Percentiles rank a stretch among this genome's conserved stretches.
These are phyloP conservation scores for Pichia gijzeniarum DNA, from an alignment of 805 yeast species.

Conservation along the genomic window DNA sequence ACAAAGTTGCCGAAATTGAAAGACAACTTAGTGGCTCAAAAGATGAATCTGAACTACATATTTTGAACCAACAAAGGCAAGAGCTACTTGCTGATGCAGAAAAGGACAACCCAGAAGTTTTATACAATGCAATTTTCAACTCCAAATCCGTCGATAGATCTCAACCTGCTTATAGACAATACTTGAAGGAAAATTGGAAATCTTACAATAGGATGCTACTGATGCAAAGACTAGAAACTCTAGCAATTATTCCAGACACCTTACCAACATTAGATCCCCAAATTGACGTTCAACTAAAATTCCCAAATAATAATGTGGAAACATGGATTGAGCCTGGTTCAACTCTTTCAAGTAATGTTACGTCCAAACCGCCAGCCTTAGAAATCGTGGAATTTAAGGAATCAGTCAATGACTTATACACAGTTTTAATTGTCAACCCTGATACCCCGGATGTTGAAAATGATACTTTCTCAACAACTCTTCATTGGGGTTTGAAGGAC, in stretches of 20 bases:
- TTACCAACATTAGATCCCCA: constrained; percentile 80
- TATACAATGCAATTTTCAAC: constrained; percentile 51
- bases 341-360: constrained; percentile 64
- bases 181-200: constrained; percentile 69
- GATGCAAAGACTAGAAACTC: constrained; percentile 88
- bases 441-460: constrained; percentile 74
- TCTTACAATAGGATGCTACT: constrained; percentile 60
- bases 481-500: constrained; percentile 74
- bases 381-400: constrained; percentile 66
- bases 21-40: constrained; percentile 21
- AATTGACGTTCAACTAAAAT: constrained; percentile 68
- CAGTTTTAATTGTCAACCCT: constrained; percentile 81
- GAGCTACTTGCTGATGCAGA: constrained; percentile 56
- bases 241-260: constrained; percentile 88
- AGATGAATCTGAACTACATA: constrained; percentile 18
- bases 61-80: constrained; percentile 19
- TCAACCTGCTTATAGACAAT: constrained; percentile 73
- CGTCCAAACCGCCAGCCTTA: constrained; percentile 70
- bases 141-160: constrained; percentile 52
- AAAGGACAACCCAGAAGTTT: constrained; percentile 75
- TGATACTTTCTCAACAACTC: constrained; percentile 63
- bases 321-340: constrained; percentile 78
- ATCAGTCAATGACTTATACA: constrained; percentile 50
- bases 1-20: constrained; percentile 33
- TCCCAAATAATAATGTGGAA: constrained; percentile 53